Percentiles rank a stretch among this genome's conserved stretches.
phyloP scores from a whole-genome alignment of 345 rosid genomes.

The Noccaea bulbosa region DNA sequence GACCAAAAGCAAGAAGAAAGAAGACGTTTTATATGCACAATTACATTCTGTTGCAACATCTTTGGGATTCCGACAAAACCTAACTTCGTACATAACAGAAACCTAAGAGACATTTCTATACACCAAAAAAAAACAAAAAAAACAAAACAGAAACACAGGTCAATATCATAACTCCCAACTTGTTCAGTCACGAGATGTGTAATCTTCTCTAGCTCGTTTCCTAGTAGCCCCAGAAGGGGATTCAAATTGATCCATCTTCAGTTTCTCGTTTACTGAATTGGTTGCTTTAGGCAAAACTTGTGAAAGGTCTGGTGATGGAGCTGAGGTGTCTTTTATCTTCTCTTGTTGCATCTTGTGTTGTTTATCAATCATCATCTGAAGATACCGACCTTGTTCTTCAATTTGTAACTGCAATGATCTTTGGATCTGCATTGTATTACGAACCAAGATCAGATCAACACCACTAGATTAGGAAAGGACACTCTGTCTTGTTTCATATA shows the following conservation, averaged over 20 bases:
- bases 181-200: conserved; percentile 21
- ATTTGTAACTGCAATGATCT: conserved; percentile 39
- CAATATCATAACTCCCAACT: conserved; percentile 28
- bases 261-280: conserved; percentile 31
- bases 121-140: neutral
- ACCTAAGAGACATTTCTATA: conserved; percentile 5
- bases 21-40: neutral
- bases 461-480: conserved; percentile 1
- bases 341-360: conserved; percentile 53
- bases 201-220: conserved; percentile 51
- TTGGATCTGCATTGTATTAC: conserved; percentile 36
- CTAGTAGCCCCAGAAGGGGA: conserved; percentile 23
- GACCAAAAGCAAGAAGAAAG: neutral
- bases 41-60: conserved; percentile 6
- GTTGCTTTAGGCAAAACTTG: conserved; percentile 27
- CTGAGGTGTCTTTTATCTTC: conserved; percentile 41
- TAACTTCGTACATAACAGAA: neutral
- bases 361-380: conserved; percentile 67
- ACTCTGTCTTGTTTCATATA: conserved; percentile 8
- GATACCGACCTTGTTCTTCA: conserved; percentile 44
- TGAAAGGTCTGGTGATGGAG: conserved; percentile 26
- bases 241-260: conserved; percentile 19
- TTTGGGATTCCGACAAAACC: neutral
- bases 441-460: conserved; percentile 14
- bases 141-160: conserved; percentile 2